phyloP scores from a whole-genome alignment of 768 basidiomycete species.

The Rhizopogon sp. region DNA sequence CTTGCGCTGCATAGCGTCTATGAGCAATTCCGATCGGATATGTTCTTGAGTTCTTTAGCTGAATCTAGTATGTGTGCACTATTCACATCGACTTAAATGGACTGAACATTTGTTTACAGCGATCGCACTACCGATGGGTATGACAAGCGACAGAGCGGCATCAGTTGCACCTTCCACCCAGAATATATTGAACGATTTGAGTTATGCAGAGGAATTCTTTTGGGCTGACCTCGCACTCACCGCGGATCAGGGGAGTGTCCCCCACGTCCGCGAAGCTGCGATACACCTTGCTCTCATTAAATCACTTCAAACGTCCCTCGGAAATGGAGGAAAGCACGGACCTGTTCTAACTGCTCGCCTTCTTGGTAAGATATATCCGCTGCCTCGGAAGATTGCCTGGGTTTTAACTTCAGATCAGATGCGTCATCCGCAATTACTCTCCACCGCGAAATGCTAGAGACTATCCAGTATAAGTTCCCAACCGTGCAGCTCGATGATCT shows the following conservation, averaged over 20 bases:
- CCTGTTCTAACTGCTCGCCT: slow-evolving; percentile 57
- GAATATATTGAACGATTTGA: slow-evolving; percentile 57
- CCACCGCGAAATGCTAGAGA: slow-evolving; percentile 81
- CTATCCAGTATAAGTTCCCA: slow-evolving; percentile 67
- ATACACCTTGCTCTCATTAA: slow-evolving; percentile 66
- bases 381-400: neutral
- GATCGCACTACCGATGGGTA: slow-evolving; percentile 79
- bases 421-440: slow-evolving; percentile 71
- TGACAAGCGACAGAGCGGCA: slow-evolving; percentile 41
- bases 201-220: slow-evolving; percentile 65
- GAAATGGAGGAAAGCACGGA: slow-evolving; percentile 44
- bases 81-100: neutral
- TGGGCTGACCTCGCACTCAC: slow-evolving; percentile 57
- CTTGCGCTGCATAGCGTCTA: slow-evolving; percentile 78
- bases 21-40: slow-evolving; percentile 74
- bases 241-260: slow-evolving; percentile 54
- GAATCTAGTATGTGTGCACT: slow-evolving; percentile 73
- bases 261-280: slow-evolving; percentile 70
- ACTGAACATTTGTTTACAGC: slow-evolving; percentile 38
- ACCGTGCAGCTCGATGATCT: slow-evolving; percentile 53
- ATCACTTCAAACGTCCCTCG: slow-evolving; percentile 79
- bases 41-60: slow-evolving; percentile 84
- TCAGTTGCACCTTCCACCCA: slow-evolving; percentile 41
- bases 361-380: slow-evolving; percentile 40
- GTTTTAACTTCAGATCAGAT: slow-evolving; percentile 41